A percentile compares a stretch with the other conserved stretches of the same genome.
phyloP scores from a whole-genome alignment of 1,284 basidiomycete genomes.

The Rhodotorula mucilaginosa region DNA sequence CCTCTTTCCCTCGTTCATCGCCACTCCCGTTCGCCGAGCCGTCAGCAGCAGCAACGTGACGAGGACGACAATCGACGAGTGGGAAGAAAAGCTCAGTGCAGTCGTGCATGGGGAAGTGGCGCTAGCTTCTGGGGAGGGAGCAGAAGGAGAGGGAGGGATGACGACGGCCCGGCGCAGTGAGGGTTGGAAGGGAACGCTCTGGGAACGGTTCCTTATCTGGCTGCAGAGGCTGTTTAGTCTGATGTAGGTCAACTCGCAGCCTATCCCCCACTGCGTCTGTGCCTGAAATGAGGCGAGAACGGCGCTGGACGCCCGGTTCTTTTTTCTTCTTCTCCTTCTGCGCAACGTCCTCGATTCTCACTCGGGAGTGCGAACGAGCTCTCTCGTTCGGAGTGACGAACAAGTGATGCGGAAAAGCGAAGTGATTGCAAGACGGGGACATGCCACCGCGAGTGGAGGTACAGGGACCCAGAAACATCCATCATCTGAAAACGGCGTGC shows the following conservation, averaged over 20 bases:
- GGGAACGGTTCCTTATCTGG: slow-evolving; percentile 31
- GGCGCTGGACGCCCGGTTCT: too few species aligned
- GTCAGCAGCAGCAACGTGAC: neutral
- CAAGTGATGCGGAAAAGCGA: neutral
- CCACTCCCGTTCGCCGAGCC: neutral
- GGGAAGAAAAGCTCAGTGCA: neutral
- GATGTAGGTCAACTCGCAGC: neutral
- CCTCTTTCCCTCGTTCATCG: slow-evolving; percentile 39
- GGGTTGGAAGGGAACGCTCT: slow-evolving; percentile 30
- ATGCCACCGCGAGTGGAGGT: too few species aligned
- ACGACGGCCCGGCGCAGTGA: slow-evolving; percentile 3
- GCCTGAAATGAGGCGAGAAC: neutral
- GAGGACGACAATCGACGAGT: neutral
- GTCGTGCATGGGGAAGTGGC: neutral
- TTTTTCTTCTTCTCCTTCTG: too few species aligned
- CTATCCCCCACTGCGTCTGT: neutral
- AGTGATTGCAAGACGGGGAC: neutral
- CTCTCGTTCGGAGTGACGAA: too few species aligned
- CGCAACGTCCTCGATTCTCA: too few species aligned
- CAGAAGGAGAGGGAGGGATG: slow-evolving; percentile 16
- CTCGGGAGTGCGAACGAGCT: too few species aligned
- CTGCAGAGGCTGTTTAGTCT: slow-evolving; percentile 21
- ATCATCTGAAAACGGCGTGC: too few species aligned
- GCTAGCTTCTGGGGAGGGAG: neutral
- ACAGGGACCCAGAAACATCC: too few species aligned